Percentiles rank a stretch among this genome's conserved stretches.
Evolutionary conservation across 768 basidiomycete genomes (phyloP).

Genomic region (Amanita pallidorosea): DNA sequence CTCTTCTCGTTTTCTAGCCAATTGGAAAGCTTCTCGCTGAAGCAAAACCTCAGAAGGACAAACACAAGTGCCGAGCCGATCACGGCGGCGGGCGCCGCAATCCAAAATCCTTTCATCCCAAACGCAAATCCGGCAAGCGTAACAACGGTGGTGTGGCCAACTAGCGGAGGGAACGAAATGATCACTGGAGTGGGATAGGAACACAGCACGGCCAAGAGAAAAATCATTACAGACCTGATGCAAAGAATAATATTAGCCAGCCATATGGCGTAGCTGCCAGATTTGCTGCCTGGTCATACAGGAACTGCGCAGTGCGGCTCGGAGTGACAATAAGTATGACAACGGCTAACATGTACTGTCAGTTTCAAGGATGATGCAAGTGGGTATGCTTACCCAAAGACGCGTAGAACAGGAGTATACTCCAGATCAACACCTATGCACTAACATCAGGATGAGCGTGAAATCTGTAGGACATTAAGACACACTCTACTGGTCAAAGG

Average conservation of each 20-base stretch:
- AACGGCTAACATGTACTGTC: conserved; percentile 13
- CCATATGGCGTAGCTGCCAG: conserved; percentile 52
- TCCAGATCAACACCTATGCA: conserved; percentile 46
- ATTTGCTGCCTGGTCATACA: conserved; percentile 58
- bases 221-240: conserved; percentile 33
- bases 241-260: conserved; percentile 41
- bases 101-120: conserved; percentile 65
- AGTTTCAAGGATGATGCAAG: background rate
- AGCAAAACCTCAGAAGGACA: conserved; percentile 44
- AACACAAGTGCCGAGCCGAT: conserved; percentile 58
- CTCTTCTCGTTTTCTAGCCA: conserved; percentile 58
- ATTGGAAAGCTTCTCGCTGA: conserved; percentile 39
- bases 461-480: conserved; percentile 3
- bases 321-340: conserved; percentile 48
- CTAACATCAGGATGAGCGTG: conserved; percentile 7
- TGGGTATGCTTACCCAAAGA: conserved; percentile 21
- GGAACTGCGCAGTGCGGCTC: conserved; percentile 52
- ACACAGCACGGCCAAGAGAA: background rate
- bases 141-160: conserved; percentile 58
- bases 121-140: conserved; percentile 78
- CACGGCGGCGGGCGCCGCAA: conserved; percentile 51
- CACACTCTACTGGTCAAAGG: conserved; percentile 45
- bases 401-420: conserved; percentile 46
- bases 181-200: conserved; percentile 20
- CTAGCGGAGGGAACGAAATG: conserved; percentile 47